These are phyloP conservation scores for Conticribra guillardii DNA, from an alignment of 108 stramenopile species.

Conservation along the genomic window DNA sequence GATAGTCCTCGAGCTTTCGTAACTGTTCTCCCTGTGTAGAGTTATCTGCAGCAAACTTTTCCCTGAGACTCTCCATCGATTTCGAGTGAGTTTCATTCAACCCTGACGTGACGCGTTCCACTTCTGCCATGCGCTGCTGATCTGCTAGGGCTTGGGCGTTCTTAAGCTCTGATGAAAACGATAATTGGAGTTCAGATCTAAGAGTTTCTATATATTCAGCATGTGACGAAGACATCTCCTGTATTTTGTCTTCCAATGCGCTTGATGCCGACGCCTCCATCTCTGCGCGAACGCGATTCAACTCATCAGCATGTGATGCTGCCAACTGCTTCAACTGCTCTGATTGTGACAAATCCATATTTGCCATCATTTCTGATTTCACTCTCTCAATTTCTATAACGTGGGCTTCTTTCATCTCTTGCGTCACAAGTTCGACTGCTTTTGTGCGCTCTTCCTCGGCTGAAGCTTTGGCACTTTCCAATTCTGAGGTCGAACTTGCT, in stretches of 20 bases:
- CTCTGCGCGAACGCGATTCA: background rate
- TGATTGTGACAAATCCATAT: conserved; percentile 8
- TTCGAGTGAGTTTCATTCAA: too few relatives aligned
- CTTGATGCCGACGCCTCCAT: background rate
- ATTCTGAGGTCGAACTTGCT: background rate
- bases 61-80: too few relatives aligned
- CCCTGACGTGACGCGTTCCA: background rate
- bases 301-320: conserved; percentile 25
- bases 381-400: conserved; percentile 1
- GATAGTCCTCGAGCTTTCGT: background rate
- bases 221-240: conserved; percentile 13
- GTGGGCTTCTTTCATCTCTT: conserved; percentile 1
- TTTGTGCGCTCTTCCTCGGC: background rate
- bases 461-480: background rate
- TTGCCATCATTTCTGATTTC: conserved; percentile 10
- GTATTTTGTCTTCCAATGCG: background rate
- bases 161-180: background rate
- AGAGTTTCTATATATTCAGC: background rate
- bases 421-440: background rate
- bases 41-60: background rate
- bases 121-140: background rate
- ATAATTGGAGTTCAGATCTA: background rate
- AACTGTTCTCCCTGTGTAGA: conserved; percentile 6
- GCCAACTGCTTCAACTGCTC: conserved; percentile 22
- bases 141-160: background rate